Evolutionary conservation across 805 yeast genomes (phyloP).

Genomic region (Candida xyloterini): DNA sequence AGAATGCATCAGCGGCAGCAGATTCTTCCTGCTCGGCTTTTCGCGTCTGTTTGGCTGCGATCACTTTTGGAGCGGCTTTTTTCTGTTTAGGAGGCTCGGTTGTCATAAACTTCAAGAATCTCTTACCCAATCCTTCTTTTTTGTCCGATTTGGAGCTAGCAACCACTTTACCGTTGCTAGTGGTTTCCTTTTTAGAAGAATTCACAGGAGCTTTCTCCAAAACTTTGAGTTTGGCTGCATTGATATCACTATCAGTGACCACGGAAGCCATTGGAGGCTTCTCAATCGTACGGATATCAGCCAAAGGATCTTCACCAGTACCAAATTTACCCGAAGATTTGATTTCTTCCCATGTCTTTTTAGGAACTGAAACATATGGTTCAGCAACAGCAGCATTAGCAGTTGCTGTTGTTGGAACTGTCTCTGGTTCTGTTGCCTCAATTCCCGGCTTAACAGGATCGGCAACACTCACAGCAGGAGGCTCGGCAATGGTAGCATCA

Average conservation of each 20-base stretch:
- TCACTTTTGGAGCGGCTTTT: slow-evolving; percentile 12
- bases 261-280: slow-evolving; percentile 36
- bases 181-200: background rate
- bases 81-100: slow-evolving; percentile 22
- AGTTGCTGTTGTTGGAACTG: too few species aligned
- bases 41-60: slow-evolving; percentile 5
- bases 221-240: slow-evolving; percentile 10
- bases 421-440: slow-evolving; percentile 22
- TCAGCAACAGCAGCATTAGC: slow-evolving; percentile 32
- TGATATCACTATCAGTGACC: slow-evolving; percentile 22
- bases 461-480: slow-evolving; percentile 25
- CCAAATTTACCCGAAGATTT: slow-evolving; percentile 28
- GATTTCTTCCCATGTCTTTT: slow-evolving; percentile 29
- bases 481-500: slow-evolving; percentile 24
- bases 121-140: slow-evolving; percentile 21
- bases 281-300: slow-evolving; percentile 38
- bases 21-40: slow-evolving; percentile 9
- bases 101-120: slow-evolving; percentile 22
- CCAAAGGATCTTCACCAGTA: slow-evolving; percentile 33
- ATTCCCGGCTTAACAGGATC: slow-evolving; percentile 12
- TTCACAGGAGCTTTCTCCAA: slow-evolving; percentile 2
- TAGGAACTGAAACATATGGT: slow-evolving; percentile 19
- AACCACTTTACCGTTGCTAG: background rate
- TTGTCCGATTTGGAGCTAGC: slow-evolving; percentile 1
- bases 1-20: slow-evolving; percentile 30